Evolutionary conservation across 768 basidiomycete genomes (phyloP), one percentile per base, ranked within the genome.

Genomic region (Suillus brevipes): DNA sequence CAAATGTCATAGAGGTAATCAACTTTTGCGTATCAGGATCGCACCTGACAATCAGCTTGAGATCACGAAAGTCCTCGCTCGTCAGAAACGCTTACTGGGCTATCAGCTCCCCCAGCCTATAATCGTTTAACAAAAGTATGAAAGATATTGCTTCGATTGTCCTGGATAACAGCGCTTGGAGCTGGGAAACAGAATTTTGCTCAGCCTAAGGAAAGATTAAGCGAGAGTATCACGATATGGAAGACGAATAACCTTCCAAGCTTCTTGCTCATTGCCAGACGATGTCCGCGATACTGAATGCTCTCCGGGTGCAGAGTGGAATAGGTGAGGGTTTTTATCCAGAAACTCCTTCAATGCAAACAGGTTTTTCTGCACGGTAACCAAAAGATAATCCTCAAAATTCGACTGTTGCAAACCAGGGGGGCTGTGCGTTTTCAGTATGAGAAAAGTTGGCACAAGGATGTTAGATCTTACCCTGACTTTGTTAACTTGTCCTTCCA

Each of bases 71-170:
- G 43, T 56, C 57, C 12, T 38, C 45, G 63, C 38, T 67, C 50
- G 52, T 50, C 34, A 47, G 14, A 47, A 25, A 40, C 8, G 40
- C 89, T 70, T 72, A 97, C 93, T 89, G 87, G 42, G 88, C 80
- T 63, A 97, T 87, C 36, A 97, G 83, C 66, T 97, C 94, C 20
- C 90, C 87, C 28, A 99, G 82, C 64, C 88, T 87, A 79, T 98
- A 97, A 72, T 99, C 97, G 70, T 87, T 94, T 60, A 99, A 81
- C 23, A 99, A 87, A 34, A 99, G 83, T 60, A 99, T 82, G 76
- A 99, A 99, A 0, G 95, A 94, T 63, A 99, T 86, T 0, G 94
- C 97, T 77, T 99, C 97, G 58, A 98, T 92, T 6, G 94, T 89
- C 72, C 96, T 87, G 12, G 85, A 85, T 55, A 99, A 79, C 53